A percentile compares a stretch with the other conserved stretches of the same genome.
phyloP scores from a whole-genome alignment of 192 early-diverging fungal genomes.

The Dissophora ornata region DNA sequence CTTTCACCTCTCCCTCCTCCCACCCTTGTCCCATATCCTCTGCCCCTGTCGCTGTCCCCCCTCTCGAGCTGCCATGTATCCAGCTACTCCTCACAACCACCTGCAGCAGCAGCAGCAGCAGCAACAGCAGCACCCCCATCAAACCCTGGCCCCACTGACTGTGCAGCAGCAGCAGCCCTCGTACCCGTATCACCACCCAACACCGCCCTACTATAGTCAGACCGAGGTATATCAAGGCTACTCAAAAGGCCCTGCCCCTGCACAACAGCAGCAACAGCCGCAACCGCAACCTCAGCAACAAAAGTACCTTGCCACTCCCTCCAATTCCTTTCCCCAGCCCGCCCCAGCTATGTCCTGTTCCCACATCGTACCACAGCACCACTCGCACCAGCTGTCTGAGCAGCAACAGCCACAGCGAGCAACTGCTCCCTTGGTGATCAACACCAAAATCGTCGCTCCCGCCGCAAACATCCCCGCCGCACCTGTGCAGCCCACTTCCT shows the following conservation, averaged over 20 bases:
- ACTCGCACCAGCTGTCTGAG: conserved; percentile 22
- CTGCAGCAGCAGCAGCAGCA: conserved; percentile 2
- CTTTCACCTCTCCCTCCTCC: neutral
- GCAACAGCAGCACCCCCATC: neutral
- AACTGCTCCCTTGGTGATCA: conserved; percentile 18
- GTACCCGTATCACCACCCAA: conserved; percentile 25
- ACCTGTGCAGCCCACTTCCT: neutral
- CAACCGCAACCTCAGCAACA: conserved; percentile 1
- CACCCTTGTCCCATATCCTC: neutral
- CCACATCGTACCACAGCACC: conserved; percentile 4
- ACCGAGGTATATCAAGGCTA: conserved; percentile 3
- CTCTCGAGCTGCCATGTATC: conserved; percentile 7
- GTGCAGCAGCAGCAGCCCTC: conserved; percentile 11
- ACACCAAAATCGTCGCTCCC: conserved; percentile 12
- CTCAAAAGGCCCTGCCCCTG: neutral
- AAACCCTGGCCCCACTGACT: too few relatives aligned
- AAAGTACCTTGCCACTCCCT: conserved; percentile 32
- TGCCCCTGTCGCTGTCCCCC: neutral
- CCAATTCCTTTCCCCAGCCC: conserved; percentile 4
- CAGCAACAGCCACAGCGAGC: conserved; percentile 27
- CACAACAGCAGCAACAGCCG: conserved; percentile 19
- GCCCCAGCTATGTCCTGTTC: neutral
- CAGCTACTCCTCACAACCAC: conserved; percentile 8
- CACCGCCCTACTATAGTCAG: conserved; percentile 29
- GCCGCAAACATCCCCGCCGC: neutral